Percentiles rank a stretch among this genome's conserved stretches.
Evolutionary conservation across 2,329 filamentous ascomycete genomes (phyloP).

Genomic region (Clarireedia paspali): DNA sequence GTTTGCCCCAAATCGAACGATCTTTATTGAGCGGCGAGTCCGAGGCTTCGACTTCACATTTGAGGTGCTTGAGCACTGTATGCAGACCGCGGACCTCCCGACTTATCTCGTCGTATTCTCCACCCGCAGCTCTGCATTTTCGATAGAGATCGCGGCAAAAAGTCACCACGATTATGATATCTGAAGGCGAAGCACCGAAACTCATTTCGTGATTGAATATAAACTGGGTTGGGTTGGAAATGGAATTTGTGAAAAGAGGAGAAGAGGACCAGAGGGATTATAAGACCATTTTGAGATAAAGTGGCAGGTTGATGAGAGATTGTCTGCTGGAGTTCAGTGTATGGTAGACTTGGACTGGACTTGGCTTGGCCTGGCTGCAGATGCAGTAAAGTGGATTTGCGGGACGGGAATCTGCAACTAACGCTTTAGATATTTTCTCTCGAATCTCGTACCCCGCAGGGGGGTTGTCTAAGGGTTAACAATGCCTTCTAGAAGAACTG

Average conservation of each 20-base stretch:
- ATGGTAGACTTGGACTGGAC: background rate
- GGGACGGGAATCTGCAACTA: background rate
- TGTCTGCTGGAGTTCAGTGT: background rate
- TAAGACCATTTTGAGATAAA: background rate
- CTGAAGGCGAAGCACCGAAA: conserved; percentile 26
- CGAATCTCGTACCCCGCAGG: background rate
- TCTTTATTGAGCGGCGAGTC: conserved; percentile 46
- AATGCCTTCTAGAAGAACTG: no score
- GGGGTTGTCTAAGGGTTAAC: no score
- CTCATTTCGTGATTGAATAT: conserved; percentile 19
- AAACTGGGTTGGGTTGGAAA: background rate
- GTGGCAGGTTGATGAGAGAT: background rate
- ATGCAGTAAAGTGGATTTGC: conserved; percentile 8
- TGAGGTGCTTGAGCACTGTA: conserved; percentile 48
- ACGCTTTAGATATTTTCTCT: background rate
- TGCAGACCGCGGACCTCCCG: conserved; percentile 45
- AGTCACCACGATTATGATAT: conserved; percentile 48
- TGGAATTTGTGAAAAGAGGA: background rate
- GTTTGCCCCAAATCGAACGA: conserved; percentile 38
- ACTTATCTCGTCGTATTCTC: conserved; percentile 42
- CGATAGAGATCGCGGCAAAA: conserved; percentile 49
- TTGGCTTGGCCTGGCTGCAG: background rate
- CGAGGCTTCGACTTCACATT: conserved; percentile 47
- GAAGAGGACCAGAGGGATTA: background rate
- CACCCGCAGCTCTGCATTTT: conserved; percentile 41